Evolutionary conservation across 2,329 filamentous ascomycete genomes (phyloP).

Genomic region (Fusarium nelsonii): DNA sequence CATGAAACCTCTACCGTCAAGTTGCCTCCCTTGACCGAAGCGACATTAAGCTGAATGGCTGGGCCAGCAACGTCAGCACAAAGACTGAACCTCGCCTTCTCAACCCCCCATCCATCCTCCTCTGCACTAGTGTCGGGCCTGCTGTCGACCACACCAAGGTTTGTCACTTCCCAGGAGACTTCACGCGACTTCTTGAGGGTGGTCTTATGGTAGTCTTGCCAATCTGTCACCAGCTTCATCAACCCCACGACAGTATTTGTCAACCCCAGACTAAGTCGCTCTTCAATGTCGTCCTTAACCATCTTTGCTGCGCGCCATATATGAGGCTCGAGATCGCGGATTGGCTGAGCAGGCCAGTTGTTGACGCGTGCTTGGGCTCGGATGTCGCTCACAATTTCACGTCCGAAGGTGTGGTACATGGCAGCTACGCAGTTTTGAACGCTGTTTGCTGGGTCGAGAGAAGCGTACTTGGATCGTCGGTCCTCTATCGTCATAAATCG

Average conservation of each 20-base stretch:
- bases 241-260: not conserved
- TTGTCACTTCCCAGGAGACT: conserved; percentile 10
- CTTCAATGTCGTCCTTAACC: not conserved
- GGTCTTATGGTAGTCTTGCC: conserved; percentile 6
- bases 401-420: not conserved
- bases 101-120: not conserved
- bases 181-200: conserved; percentile 2
- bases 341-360: conserved; percentile 3
- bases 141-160: conserved; percentile 6
- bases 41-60: not conserved
- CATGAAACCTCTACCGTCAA: conserved; percentile 5
- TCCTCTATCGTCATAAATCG: not conserved
- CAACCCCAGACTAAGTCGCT: not conserved
- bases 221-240: conserved; percentile 9
- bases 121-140: not conserved
- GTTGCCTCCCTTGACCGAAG: not conserved
- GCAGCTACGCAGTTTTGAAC: conserved; percentile 9
- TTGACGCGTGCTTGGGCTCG: not conserved
- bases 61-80: conserved; percentile 8
- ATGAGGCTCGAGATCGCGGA: not conserved
- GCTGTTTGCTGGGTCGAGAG: not conserved
- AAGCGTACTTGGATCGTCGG: not conserved
- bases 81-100: not conserved
- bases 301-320: conserved; percentile 14
- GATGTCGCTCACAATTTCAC: conserved; percentile 2